These are phyloP conservation scores for Candida dendrica DNA, from an alignment of 805 yeast species.

Conservation along the genomic window DNA sequence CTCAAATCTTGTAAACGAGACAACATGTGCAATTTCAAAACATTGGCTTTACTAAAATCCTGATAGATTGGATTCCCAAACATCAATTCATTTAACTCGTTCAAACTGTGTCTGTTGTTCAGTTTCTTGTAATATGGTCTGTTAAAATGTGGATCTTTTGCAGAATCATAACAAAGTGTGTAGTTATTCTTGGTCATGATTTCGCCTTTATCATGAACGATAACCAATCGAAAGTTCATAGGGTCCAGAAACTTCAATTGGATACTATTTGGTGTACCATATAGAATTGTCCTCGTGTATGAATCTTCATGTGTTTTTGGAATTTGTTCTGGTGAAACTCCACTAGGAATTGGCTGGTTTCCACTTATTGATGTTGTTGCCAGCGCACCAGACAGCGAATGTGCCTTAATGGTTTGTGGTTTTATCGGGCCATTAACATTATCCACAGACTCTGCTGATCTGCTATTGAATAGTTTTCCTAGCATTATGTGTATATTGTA, in stretches of 20 bases:
- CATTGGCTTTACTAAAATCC: slow-evolving; percentile 18
- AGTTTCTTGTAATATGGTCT: slow-evolving; percentile 6
- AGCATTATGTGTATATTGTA: too few relatives aligned
- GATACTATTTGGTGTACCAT: slow-evolving; percentile 17
- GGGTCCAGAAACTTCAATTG: slow-evolving; percentile 2
- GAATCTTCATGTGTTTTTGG: slow-evolving; percentile 13
- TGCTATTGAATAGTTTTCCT: background rate
- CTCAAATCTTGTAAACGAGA: slow-evolving; percentile 21
- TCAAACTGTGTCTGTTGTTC: slow-evolving; percentile 7
- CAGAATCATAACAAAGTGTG: slow-evolving; percentile 25
- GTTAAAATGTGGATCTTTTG: slow-evolving; percentile 15
- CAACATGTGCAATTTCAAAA: slow-evolving; percentile 21
- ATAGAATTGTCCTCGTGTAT: slow-evolving; percentile 18
- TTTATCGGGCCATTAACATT: background rate
- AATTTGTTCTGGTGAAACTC: background rate
- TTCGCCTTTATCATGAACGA: slow-evolving; percentile 31
- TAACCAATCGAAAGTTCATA: slow-evolving; percentile 24
- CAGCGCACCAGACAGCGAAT: too few relatives aligned
- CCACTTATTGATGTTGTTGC: background rate
- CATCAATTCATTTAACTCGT: slow-evolving; percentile 27
- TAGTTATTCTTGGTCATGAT: slow-evolving; percentile 28
- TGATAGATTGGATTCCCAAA: slow-evolving; percentile 32
- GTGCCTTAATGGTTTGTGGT: background rate
- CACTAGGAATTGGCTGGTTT: too few relatives aligned
- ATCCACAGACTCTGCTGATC: background rate